Percentiles rank a stretch among this genome's conserved stretches.
These are phyloP conservation scores for Chara braunii DNA, from an alignment of 139 green algal genomes.

Conservation along the genomic window DNA sequence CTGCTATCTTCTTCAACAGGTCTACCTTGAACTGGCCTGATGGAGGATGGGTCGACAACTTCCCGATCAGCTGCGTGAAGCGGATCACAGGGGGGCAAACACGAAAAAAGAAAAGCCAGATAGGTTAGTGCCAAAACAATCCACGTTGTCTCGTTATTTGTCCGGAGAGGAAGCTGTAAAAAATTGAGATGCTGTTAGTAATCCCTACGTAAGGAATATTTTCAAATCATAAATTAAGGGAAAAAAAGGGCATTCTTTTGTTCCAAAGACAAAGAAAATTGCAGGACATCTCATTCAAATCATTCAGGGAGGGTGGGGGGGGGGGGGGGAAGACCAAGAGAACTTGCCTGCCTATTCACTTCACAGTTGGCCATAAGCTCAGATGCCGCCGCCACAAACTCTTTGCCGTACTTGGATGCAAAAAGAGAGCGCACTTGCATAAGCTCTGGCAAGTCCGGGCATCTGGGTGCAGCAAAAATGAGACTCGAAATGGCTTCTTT, in stretches of 20 bases:
- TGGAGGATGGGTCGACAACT: conserved; percentile 17
- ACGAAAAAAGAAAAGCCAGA: too few species aligned
- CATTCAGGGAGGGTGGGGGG: too few species aligned
- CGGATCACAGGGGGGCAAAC: not conserved
- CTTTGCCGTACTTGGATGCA: conserved; percentile 39
- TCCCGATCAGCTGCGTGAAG: conserved; percentile 34
- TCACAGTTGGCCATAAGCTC: conserved; percentile 31
- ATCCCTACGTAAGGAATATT: too few species aligned
- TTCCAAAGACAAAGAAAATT: too few species aligned
- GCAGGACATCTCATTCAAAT: too few species aligned
- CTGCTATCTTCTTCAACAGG: conserved; percentile 29
- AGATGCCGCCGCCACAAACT: conserved; percentile 30
- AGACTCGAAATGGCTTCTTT: conserved; percentile 30
- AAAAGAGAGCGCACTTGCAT: conserved; percentile 2
- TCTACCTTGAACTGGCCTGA: conserved; percentile 19
- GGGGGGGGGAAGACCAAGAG: conserved; percentile 4
- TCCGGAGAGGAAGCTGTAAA: too few species aligned
- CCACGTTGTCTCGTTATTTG: too few species aligned
- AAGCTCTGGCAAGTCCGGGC: conserved; percentile 34
- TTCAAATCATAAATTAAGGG: too few species aligned
- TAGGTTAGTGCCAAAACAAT: too few species aligned
- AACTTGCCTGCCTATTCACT: conserved; percentile 30
- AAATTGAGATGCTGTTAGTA: too few species aligned
- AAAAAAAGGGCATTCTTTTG: too few species aligned
- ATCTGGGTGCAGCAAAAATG: conserved; percentile 34